Evolutionary conservation across 345 rosid genomes (phyloP).

Genomic region (Firmiana major): DNA sequence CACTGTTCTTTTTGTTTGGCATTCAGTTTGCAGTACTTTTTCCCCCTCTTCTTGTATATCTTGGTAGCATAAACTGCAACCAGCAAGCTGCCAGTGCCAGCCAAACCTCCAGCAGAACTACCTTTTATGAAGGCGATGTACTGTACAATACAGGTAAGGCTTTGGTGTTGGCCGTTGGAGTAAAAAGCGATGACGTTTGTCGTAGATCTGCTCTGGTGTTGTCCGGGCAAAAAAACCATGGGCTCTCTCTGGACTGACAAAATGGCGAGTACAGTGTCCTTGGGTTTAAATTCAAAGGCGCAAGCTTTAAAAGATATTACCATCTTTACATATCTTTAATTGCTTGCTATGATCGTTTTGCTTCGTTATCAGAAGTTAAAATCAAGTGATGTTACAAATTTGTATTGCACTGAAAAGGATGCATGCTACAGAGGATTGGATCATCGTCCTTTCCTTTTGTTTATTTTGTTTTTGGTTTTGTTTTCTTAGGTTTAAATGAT

Average conservation of each 20-base stretch:
- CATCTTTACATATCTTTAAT: background rate
- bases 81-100: background rate
- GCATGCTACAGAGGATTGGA: background rate
- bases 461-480: background rate
- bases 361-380: background rate
- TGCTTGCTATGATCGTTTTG: background rate
- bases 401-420: conserved; percentile 1
- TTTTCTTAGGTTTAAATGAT: background rate
- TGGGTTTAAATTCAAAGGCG: background rate
- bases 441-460: background rate
- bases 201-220: background rate
- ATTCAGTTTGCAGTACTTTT: background rate
- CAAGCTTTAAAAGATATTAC: background rate
- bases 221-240: background rate
- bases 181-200: background rate
- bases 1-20: background rate
- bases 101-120: background rate
- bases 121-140: background rate
- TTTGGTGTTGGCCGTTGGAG: background rate
- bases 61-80: background rate
- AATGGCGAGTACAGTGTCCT: background rate
- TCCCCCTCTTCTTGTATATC: background rate
- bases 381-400: background rate
- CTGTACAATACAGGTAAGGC: background rate
- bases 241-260: background rate